phyloP scores from a whole-genome alignment of 2,329 filamentous ascomycete genomes.

The Phialophora macrospora region DNA sequence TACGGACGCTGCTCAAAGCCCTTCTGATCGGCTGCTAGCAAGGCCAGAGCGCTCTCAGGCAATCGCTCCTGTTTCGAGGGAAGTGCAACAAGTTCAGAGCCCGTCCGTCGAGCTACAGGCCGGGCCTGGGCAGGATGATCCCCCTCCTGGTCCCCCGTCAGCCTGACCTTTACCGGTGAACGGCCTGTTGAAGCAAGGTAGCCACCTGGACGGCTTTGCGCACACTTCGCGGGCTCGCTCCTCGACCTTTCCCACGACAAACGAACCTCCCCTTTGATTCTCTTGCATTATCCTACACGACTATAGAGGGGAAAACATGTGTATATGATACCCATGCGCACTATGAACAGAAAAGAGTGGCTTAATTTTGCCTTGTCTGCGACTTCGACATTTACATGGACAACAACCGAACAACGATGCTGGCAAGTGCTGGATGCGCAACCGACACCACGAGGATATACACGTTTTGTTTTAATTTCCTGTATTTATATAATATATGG shows the following conservation, averaged over 20 bases:
- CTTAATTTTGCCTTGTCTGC: constrained; percentile 16
- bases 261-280: background rate
- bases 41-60: constrained; percentile 32
- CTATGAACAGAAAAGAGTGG: constrained; percentile 27
- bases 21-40: constrained; percentile 32
- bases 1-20: constrained; percentile 30
- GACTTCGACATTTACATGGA: background rate
- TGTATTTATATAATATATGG: constrained; percentile 30
- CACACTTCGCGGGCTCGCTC: background rate
- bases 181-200: background rate
- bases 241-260: constrained; percentile 1
- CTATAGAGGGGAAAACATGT: constrained; percentile 29
- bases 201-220: background rate
- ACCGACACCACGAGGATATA: constrained; percentile 13
- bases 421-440: constrained; percentile 12
- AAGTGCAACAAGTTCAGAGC: constrained; percentile 25
- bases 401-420: background rate
- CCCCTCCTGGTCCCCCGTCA: constrained; percentile 17
- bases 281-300: constrained; percentile 28
- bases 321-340: constrained; percentile 34
- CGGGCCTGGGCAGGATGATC: constrained; percentile 16
- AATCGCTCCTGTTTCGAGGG: constrained; percentile 22
- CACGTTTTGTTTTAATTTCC: constrained; percentile 8
- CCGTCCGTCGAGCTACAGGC: constrained; percentile 18
- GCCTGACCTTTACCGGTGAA: constrained; percentile 5